Evolutionary conservation across 2,329 filamentous ascomycete species (phyloP), one percentile per base, ranked within the genome.

Genomic region (Fonsecaea multimorphosa): DNA sequence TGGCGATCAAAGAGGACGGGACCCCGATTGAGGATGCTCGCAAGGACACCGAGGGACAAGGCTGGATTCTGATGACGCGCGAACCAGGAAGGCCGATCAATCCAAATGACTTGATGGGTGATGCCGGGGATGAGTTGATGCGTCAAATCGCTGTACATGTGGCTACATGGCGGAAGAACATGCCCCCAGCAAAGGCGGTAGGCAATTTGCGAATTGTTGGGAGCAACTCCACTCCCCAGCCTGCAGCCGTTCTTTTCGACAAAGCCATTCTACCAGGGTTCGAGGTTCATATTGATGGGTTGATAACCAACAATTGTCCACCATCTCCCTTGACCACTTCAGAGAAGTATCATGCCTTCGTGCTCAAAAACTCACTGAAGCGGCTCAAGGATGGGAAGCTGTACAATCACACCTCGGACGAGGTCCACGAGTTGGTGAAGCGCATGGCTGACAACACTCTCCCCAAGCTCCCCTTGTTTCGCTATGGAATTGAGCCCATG

Each of bases 141-240:
- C 51, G 38, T 3, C 58, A 70, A 59, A 63, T 70, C 32, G 68
- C 66, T 4, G 54, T 34, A 19, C 57, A 65, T 46, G 67, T 66
- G 22, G 68, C 63, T n/a, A 64, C 58, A 11, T 70, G 68, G 68
- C 63, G 68, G 9, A 60, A 63, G 31, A 40, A 60, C 34, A 60
- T 70, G 55, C 68, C 68, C 14, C 51, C 60, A 38, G 59, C 59
- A 14, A 61, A 56, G 29, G 64, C 61, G 8, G 57, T 65, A 12
- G 68, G 68, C n/a, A 70, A 68, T 27, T 27, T 70, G 19, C 62
- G 63, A 24, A 59, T 70, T 29, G 58, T 67, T n/a, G 29, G 61
- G 16, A 57, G 49, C 53, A 59, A 51, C 22, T 56, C 58, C 5
- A 53, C 38, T n/a, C 61, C 62, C 3, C 61, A 56, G 27, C 34